These are phyloP conservation scores for Starmerella khaoyaiensis DNA, from an alignment of 805 yeast species.

Conservation along the genomic window DNA sequence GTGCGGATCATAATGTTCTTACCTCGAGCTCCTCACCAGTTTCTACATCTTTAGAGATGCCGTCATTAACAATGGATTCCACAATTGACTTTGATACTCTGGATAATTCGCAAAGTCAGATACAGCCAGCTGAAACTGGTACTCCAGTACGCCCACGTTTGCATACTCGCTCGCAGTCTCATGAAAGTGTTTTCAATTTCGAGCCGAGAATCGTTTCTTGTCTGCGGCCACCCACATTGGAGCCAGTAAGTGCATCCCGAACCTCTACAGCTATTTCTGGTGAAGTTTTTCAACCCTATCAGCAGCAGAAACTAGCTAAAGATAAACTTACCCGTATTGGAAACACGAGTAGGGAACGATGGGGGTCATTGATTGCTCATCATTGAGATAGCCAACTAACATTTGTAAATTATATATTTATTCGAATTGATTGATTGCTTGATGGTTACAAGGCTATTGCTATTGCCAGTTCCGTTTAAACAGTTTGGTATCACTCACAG, in stretches of 20 bases:
- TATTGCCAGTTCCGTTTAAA: too few relatives aligned
- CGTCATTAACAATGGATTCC: constrained; percentile 1
- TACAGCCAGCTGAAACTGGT: background rate
- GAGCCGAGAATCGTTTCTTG: constrained; percentile 1
- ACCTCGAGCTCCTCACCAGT: too few relatives aligned
- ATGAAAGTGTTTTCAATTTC: constrained; percentile 19
- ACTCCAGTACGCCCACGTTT: constrained; percentile 8
- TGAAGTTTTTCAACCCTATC: background rate
- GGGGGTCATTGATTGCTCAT: constrained; percentile 2
- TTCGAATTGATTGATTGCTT: too few relatives aligned
- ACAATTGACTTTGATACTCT: background rate
- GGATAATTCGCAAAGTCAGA: background rate
- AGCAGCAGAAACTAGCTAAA: too few relatives aligned
- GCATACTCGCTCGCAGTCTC: constrained; percentile 15
- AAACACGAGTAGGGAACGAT: too few relatives aligned
- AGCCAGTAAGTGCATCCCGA: constrained; percentile 2
- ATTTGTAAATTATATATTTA: too few relatives aligned
- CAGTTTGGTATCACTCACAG: too few relatives aligned
- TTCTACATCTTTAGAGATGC: background rate
- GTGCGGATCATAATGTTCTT: background rate
- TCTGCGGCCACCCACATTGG: constrained; percentile 1
- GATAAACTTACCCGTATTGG: too few relatives aligned
- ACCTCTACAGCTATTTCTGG: constrained; percentile 7
- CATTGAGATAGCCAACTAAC: constrained; percentile 2
- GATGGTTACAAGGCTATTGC: too few relatives aligned